Base-by-base conservation (phyloP, 495 filamentous ascomycete genomes). In the Neurospora sp. region DNA sequence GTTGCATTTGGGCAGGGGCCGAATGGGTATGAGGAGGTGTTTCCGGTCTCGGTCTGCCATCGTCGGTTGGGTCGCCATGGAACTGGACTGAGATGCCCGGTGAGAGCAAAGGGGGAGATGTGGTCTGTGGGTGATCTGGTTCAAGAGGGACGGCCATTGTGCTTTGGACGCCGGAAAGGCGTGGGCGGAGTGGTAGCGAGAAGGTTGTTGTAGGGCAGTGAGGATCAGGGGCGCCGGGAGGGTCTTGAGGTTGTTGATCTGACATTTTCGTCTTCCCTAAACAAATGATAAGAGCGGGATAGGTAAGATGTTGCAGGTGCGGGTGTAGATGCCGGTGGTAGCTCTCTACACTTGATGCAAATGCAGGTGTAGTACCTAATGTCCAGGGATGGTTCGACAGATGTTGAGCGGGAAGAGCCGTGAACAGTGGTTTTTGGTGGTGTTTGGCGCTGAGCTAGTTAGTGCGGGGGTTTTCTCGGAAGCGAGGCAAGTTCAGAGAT, bases 41-140 rank as follows among this genome's bases (percentile, higher is more conserved):
- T 46, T 6, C 27, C 54, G 54, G 54, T 66, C 27, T 38, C 37
- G 69, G 35, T 37, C 73, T 75, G 9, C 14, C 41, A 23, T 71
- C 39, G 62, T 18, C 41, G 48, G 12, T 23, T n/a, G 71, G 41
- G 70, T 80, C 77, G 69, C 77, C 79, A 71, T 81, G 78, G 72
- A 82, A 78, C 74, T 86, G 77, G 73, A 86, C 76, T 12, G 74
- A 79, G 72, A 86, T 84, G 70, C 73, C 79, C 10, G 84, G 84
- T 18, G 81, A 84, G 72, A 77, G 73, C 69, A 81, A 39, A 38
- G 77, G 77, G 46, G 76, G 74, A 11, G 75, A 39, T 31, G 76
- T 75, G 11, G 69, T 76, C 0, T 74, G 69, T 40, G 72, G 48
- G n/a, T 37, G n/a, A 20, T 54, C 10, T 54, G 20, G 46, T 31